Percentiles rank a stretch among this genome's conserved stretches.
Evolutionary conservation across 2,329 filamentous ascomycete genomes (phyloP).

Genomic region (Neurospora sp.): DNA sequence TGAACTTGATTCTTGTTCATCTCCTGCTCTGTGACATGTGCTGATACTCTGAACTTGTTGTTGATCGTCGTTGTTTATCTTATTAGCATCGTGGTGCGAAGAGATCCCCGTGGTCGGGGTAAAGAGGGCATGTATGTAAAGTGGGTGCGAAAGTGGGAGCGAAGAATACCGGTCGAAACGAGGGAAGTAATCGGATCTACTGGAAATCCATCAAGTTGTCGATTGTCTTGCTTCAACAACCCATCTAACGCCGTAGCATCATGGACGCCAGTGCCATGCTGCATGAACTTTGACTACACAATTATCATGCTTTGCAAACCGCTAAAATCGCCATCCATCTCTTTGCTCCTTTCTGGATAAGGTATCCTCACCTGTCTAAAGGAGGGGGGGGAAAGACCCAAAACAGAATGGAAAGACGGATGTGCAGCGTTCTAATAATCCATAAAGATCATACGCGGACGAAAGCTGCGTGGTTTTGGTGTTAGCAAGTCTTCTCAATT

Average conservation of each 20-base stretch:
- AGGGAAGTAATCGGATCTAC: background rate
- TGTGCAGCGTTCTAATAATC: background rate
- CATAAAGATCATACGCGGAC: background rate
- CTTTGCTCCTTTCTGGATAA: background rate
- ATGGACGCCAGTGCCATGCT: background rate
- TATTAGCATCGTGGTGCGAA: background rate
- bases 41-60: background rate
- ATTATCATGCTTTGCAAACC: background rate
- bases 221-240: background rate
- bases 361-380: background rate
- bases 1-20: background rate
- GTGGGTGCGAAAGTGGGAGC: background rate
- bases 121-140: background rate
- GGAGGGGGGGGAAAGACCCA: background rate
- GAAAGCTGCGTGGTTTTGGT: background rate
- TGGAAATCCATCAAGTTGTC: background rate
- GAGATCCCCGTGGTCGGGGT: too few relatives aligned
- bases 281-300: background rate
- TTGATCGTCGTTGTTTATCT: background rate
- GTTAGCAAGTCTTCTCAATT: background rate
- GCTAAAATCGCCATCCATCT: background rate
- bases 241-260: background rate
- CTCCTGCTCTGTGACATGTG: background rate
- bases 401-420: background rate
- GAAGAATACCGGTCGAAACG: background rate